These are phyloP conservation scores for Avena eriantha DNA, from an alignment of 176 grass and related monocot species.

Conservation along the genomic window DNA sequence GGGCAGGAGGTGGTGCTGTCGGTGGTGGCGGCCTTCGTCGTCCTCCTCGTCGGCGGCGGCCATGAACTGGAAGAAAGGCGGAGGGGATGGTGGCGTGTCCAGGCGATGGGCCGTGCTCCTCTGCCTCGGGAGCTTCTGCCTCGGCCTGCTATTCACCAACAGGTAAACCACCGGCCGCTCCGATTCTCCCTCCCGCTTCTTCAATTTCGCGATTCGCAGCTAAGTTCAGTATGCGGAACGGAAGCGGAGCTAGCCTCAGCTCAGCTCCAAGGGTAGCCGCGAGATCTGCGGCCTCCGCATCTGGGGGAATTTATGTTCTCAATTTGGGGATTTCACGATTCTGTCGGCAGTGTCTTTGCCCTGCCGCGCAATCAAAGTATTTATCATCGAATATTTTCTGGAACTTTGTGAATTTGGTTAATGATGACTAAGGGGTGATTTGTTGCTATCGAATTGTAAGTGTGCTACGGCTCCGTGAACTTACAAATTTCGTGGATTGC, in stretches of 20 bases:
- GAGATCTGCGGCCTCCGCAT: slow-evolving; percentile 39
- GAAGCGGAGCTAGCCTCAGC: neutral
- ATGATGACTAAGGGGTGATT: neutral
- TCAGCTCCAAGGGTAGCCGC: neutral
- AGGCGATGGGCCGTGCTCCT: slow-evolving; percentile 79
- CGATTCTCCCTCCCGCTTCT: neutral
- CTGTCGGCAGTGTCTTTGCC: neutral
- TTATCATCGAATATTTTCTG: neutral
- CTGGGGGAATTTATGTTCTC: slow-evolving; percentile 7
- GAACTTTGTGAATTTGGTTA: neutral
- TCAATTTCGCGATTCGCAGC: neutral
- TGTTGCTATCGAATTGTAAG: slow-evolving; percentile 2
- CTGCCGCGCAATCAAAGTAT: neutral
- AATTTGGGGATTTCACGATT: slow-evolving; percentile 30
- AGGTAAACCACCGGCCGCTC: slow-evolving; percentile 53
- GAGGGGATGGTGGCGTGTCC: slow-evolving; percentile 56
- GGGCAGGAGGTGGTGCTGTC: neutral
- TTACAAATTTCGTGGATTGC: slow-evolving; percentile 14
- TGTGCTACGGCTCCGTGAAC: neutral
- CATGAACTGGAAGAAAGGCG: slow-evolving; percentile 60
- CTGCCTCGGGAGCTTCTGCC: slow-evolving; percentile 97
- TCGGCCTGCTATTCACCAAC: slow-evolving; percentile 95
- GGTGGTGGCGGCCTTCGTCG: neutral
- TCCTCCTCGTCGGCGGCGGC: slow-evolving; percentile 2
- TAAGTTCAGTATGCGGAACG: neutral